Conservation (phyloP, 805 yeast species). For the Pichia membranifaciens region DNA sequence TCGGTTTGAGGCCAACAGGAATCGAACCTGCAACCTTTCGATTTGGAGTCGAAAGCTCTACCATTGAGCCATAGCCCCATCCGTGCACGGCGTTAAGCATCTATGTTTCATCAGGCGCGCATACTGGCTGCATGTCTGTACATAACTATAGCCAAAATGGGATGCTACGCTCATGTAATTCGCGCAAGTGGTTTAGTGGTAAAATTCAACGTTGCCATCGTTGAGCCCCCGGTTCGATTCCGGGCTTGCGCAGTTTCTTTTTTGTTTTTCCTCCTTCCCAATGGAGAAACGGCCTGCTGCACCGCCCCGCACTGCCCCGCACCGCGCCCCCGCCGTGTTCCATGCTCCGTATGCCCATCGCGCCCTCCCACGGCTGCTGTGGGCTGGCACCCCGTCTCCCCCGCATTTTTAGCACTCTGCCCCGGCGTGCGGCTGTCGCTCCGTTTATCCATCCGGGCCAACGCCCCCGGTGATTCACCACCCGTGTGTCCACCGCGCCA, state of each 20-base stretch:
- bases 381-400: not conserved
- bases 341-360: not conserved
- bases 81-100: too few relatives aligned
- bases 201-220: constrained; percentile 27
- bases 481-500: not conserved
- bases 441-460: not conserved
- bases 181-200: constrained; percentile 28
- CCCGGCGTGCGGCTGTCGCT: not conserved
- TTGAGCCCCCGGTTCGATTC: constrained; percentile 28
- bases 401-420: not conserved
- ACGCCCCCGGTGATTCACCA: not conserved
- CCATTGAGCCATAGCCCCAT: constrained; percentile 74
- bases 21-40: constrained; percentile 23
- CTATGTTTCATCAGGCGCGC: too few relatives aligned
- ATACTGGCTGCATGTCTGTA: too few relatives aligned
- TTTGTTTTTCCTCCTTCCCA: too few relatives aligned
- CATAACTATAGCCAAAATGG: too few relatives aligned
- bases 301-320: too few relatives aligned
- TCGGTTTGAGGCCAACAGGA: constrained; percentile 19
- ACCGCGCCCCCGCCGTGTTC: not conserved
- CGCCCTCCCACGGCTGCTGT: not conserved
- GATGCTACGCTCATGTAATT: too few relatives aligned
- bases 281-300: too few relatives aligned
- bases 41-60: constrained; percentile 73
- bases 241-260: constrained; percentile 22